Percentiles rank a stretch among this genome's conserved stretches.
phyloP scores from a whole-genome alignment of 192 early-diverging fungal genomes.

The Ambispora gerdemannii region DNA sequence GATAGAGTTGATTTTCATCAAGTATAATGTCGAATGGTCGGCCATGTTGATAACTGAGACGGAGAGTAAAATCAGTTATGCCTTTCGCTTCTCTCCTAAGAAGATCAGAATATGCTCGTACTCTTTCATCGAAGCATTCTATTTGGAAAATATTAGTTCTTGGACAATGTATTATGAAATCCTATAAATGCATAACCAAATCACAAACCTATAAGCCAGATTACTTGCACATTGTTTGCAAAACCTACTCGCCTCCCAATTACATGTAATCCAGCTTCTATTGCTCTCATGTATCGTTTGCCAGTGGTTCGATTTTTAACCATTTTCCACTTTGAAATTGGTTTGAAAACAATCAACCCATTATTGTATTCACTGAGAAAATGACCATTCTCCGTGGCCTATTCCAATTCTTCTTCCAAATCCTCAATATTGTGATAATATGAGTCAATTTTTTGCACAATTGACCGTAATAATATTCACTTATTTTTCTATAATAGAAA shows the following conservation, averaged over 20 bases:
- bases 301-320: not conserved
- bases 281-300: not conserved
- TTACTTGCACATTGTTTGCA: conserved; percentile 21
- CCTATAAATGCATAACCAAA: conserved; percentile 10
- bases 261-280: conserved; percentile 18
- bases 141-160: conserved; percentile 21
- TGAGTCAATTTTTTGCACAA: not conserved
- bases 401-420: not conserved
- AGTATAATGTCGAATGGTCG: not conserved
- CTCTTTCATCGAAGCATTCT: conserved; percentile 14
- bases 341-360: conserved; percentile 8
- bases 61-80: not conserved
- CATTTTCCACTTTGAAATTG: conserved; percentile 15
- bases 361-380: conserved; percentile 15
- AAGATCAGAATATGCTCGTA: conserved; percentile 7
- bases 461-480: conserved; percentile 16
- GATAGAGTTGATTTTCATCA: conserved; percentile 8
- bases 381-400: not conserved
- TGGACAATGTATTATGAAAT: conserved; percentile 8
- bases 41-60: not conserved
- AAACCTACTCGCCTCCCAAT: conserved; percentile 16
- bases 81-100: conserved; percentile 13
- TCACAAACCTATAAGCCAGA: conserved; percentile 18
- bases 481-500: conserved; percentile 24
- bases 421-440: not conserved